Conservation (phyloP, 495 filamentous ascomycete genomes). For the Daldinia bambusicola region DNA sequence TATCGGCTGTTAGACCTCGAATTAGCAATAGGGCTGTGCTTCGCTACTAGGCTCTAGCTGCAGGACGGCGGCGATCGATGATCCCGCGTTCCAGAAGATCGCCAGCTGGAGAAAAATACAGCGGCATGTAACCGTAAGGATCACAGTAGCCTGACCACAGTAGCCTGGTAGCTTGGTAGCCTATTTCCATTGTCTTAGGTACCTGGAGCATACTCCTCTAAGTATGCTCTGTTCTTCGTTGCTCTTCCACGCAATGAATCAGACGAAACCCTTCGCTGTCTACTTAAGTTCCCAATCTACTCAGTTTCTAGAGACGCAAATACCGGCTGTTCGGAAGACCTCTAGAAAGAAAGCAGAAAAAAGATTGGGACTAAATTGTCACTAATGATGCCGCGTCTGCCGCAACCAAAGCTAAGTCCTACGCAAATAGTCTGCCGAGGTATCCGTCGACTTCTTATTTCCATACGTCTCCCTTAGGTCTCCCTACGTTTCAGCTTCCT, state of each 20-base stretch:
- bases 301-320: neutral
- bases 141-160: too few species aligned
- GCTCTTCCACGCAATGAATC: too few species aligned
- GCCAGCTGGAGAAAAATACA: constrained; percentile 9
- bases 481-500: constrained; percentile 36
- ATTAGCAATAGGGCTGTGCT: constrained; percentile 28
- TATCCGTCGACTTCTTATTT: constrained; percentile 17
- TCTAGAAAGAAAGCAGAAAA: neutral
- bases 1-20: constrained; percentile 12
- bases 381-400: constrained; percentile 27
- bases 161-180: too few species aligned
- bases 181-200: too few species aligned
- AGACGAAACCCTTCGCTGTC: too few species aligned
- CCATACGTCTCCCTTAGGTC: constrained; percentile 4
- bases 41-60: constrained; percentile 13
- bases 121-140: neutral
- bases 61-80: constrained; percentile 32
- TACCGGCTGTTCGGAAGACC: constrained; percentile 15
- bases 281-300: too few species aligned
- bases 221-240: too few species aligned
- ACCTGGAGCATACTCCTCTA: too few species aligned
- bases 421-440: constrained; percentile 18
- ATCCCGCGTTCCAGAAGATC: constrained; percentile 38
- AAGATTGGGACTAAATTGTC: neutral
- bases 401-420: constrained; percentile 5